Conservation (phyloP, 2,329 filamentous ascomycete genomes). For the Xylaria sp. region DNA sequence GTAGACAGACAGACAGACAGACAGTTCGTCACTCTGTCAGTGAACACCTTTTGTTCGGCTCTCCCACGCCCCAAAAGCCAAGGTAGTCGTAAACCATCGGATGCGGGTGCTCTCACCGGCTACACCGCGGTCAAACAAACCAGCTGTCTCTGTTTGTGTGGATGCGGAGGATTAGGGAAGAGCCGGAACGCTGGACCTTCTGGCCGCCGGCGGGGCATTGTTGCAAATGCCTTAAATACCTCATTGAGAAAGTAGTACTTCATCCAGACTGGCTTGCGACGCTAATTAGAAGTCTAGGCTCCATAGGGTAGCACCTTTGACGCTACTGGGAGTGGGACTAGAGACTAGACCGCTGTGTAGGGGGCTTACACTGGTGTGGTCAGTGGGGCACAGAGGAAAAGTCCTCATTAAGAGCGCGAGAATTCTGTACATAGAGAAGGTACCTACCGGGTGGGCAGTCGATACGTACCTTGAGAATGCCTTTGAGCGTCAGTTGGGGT, state of each 20-base stretch:
- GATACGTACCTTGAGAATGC: constrained; percentile 6
- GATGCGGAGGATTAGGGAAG: constrained; percentile 31
- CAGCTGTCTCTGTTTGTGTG: constrained; percentile 27
- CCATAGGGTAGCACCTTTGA: constrained; percentile 30
- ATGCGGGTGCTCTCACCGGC: constrained; percentile 9
- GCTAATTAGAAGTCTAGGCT: constrained; percentile 37
- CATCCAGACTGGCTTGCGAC: constrained; percentile 31
- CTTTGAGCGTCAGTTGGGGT: constrained; percentile 34
- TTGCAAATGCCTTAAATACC: constrained; percentile 44
- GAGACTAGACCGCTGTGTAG: constrained; percentile 38
- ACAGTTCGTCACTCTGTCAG: not conserved
- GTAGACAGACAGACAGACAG: not conserved
- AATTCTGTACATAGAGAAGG: constrained; percentile 28
- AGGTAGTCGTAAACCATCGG: constrained; percentile 23
- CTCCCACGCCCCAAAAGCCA: not conserved
- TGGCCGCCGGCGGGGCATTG: constrained; percentile 43
- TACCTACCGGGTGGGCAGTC: not conserved
- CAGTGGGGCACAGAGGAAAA: constrained; percentile 28
- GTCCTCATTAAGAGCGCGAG: constrained; percentile 21
- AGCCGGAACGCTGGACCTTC: constrained; percentile 44
- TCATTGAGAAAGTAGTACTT: constrained; percentile 44
- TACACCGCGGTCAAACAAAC: constrained; percentile 22
- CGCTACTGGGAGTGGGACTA: constrained; percentile 42
- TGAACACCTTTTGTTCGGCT: constrained; percentile 3
- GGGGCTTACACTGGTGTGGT: constrained; percentile 33